Base-by-base conservation (phyloP, 257 asterid genomes). In the Solanum piurae region DNA sequence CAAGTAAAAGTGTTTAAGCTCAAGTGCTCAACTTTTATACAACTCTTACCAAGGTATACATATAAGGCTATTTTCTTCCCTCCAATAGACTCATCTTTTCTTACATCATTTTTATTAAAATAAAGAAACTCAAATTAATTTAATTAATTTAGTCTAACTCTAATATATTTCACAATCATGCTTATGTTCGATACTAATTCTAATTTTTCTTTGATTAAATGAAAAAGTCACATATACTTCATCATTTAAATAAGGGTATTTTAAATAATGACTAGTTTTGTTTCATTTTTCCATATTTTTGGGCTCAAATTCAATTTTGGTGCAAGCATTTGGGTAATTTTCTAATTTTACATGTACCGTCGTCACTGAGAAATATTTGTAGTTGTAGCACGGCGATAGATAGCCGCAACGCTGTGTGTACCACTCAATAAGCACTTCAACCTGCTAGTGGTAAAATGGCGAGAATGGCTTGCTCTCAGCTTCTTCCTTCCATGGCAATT, bases 391-490 rank as follows among this genome's bases (percentile, higher is more conserved):
- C n/a, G 25, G 64, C 38, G 84, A 79, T 44, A 79, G 66, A 79
- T 79, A 42, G 85, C 85, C 66, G 66, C 66, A 27, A 44, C 25
- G 14, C 10, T 27, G 85, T 18, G 66, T 25, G 83, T 38, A 71
- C 58, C 83, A 38, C 83, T 76, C 58, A 75, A 36, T 18, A 36
- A 21, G 52, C 84, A 42, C 62, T 44, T 27, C 25, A 79, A 18
- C 42, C 11, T 73, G 49, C 29, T 73, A 73, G 27, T 73, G 82
- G 49, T 73, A 73, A 73, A 88, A 95, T 96, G 99, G 98, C 98
- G 92, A 93, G 95, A 93, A 80, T 90, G 74, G 86, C 88, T 3
- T 92, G 95, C 92, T 91, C 98, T 88, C 94, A 89, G 42, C 91
- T 95, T 73, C 89, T 95, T 85, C 98, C 98, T 84, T 90, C 96